Evolutionary conservation across 192 early-diverging fungal species (phyloP), one percentile per base, ranked within the genome.

Genomic region (Entophlyctis luteolus): DNA sequence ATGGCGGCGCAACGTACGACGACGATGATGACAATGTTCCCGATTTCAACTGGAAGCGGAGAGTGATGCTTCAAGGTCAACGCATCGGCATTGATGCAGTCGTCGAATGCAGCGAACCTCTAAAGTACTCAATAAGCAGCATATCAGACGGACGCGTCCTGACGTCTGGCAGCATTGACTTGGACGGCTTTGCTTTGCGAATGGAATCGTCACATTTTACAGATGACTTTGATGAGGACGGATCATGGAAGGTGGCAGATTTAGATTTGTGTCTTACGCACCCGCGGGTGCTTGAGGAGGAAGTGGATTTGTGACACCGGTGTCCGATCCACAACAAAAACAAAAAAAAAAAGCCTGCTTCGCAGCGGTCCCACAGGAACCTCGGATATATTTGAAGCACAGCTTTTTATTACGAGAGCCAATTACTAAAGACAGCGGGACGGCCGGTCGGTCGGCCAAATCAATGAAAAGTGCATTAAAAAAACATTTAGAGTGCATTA

Each of bases 171-270:
- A 5, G 2, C 6, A 12, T 63, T 18, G 63, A 38, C 25, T n/a
- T 55, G 8, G 63, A 66, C 10, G 63, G 23, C 1, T 34, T 66
- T 10, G 22, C 31, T 42, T 18, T 66, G 6, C 27, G 63, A 18
- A 52, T 66, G 63, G 63, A 66, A 37, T 39, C 39, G 4, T 54
- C 63, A 28, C 63, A 66, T 66, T 66, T 66, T 50, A 38, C 55
- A 23, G 63, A 66, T 20, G 16, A 28, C 14, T 52, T 66, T 25
- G 49, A 48, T 34, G 63, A 66, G 25, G 36, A 66, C 36, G 49
- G 48, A 18, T 18, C 3, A 14, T 66, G 63, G 63, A 8, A 28
- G 4, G 50, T 66, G 2, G 63, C 63, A 12, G 63, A 66, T 50
- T 52, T 66, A 31, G 63, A 66, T 38, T 39, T 36, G 16, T 52